These are phyloP conservation scores for Citrus medica DNA, from an alignment of 345 rosid genomes.

Conservation along the genomic window DNA sequence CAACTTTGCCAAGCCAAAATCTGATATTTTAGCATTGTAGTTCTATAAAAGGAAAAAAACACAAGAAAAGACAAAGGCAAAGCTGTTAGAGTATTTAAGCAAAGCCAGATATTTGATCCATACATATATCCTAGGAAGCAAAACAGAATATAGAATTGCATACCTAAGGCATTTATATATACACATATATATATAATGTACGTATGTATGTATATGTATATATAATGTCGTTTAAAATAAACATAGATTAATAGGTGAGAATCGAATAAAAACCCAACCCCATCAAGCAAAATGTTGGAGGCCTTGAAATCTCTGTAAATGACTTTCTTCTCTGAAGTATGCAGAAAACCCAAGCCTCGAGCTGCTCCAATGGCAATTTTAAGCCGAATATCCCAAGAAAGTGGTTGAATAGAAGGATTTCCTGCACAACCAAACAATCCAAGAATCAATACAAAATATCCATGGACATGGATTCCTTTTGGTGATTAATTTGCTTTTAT, in stretches of 20 bases:
- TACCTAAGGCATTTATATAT: not conserved
- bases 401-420: constrained; percentile 47
- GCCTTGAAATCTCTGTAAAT: constrained; percentile 87
- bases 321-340: constrained; percentile 65
- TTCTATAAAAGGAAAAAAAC: constrained; percentile 16
- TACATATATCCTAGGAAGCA: not conserved
- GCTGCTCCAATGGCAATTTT: constrained; percentile 81
- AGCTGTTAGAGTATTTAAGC: not conserved
- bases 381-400: constrained; percentile 81
- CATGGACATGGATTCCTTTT: not conserved
- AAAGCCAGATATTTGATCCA: not conserved
- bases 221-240: not conserved
- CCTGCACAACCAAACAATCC: constrained; percentile 27
- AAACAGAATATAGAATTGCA: not conserved
- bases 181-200: too few relatives aligned
- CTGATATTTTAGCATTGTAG: constrained; percentile 58
- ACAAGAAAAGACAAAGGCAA: not conserved
- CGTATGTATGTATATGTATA: not conserved
- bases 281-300: constrained; percentile 72
- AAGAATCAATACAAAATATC: not conserved
- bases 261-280: constrained; percentile 42
- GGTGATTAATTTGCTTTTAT: not conserved
- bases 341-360: constrained; percentile 72
- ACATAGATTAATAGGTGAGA: not conserved
- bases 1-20: constrained; percentile 67